Conservation (phyloP, 2,329 filamentous ascomycete species). For the Colletotrichum spaethianum region DNA sequence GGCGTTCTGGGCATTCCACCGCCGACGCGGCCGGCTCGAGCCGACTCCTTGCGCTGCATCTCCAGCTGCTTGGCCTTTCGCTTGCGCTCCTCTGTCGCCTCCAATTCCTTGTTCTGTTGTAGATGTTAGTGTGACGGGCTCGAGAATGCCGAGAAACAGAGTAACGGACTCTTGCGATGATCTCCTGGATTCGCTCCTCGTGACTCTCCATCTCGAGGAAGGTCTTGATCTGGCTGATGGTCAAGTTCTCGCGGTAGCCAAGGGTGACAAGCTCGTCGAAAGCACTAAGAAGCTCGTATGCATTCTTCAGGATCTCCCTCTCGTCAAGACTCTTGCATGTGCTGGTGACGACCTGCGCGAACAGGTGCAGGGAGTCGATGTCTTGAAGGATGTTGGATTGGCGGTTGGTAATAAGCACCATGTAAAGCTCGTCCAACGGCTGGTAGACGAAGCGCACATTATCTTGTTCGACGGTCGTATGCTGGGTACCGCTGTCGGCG, state of each 20-base stretch:
- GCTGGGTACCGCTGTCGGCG: conserved; percentile 94
- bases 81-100: conserved; percentile 98
- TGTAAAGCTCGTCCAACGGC: conserved; percentile 98
- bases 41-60: conserved; percentile 97
- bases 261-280: conserved; percentile 98
- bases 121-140: conserved; percentile 42
- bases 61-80: conserved; percentile 98
- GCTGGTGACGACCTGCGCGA: conserved; percentile 96
- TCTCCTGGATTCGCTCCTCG: conserved; percentile 98
- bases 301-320: conserved; percentile 93
- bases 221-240: conserved; percentile 97
- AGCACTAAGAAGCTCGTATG: conserved; percentile 94
- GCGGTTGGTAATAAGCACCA: conserved; percentile 99
- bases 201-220: conserved; percentile 99
- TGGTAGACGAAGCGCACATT: conserved; percentile 99
- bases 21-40: conserved; percentile 78
- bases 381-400: conserved; percentile 99
- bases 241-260: conserved; percentile 96
- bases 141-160: conserved; percentile 14
- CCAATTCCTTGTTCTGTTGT: conserved; percentile 93
- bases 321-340: conserved; percentile 98
- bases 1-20: conserved; percentile 77
- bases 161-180: conserved; percentile 84
- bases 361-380: conserved; percentile 97
- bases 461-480: conserved; percentile 98